Evolutionary conservation across 2,329 filamentous ascomycete genomes (phyloP).

Genomic region (Xylariaceae sp.): DNA sequence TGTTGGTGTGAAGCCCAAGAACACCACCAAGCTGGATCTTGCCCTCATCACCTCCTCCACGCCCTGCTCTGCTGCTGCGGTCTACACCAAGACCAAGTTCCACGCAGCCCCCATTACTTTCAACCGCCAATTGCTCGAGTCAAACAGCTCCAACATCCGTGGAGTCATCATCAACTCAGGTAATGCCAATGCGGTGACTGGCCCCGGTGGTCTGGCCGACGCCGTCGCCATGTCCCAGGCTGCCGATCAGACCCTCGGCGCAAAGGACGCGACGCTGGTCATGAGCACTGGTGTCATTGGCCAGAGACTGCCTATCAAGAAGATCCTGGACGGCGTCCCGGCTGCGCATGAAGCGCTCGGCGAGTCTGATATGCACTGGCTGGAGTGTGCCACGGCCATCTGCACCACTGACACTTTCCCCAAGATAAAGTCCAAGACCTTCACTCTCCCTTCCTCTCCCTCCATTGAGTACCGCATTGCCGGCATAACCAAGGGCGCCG

Average conservation of each 20-base stretch:
- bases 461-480: slow-evolving; percentile 74
- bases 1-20: slow-evolving; percentile 89
- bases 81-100: slow-evolving; percentile 98
- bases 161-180: slow-evolving; percentile 91
- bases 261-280: slow-evolving; percentile 64
- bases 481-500: slow-evolving; percentile 95
- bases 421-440: slow-evolving; percentile 81
- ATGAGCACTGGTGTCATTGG: slow-evolving; percentile 99
- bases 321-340: slow-evolving; percentile 80
- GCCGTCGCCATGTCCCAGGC: slow-evolving; percentile 75
- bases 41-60: slow-evolving; percentile 81
- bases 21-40: slow-evolving; percentile 86
- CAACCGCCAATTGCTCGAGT: slow-evolving; percentile 65
- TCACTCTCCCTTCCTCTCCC: slow-evolving; percentile 76
- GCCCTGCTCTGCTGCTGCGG: slow-evolving; percentile 81
- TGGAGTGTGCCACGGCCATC: slow-evolving; percentile 80
- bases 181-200: slow-evolving; percentile 95
- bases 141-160: slow-evolving; percentile 61
- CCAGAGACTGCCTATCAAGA: slow-evolving; percentile 88
- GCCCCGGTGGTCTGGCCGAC: slow-evolving; percentile 82
- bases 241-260: slow-evolving; percentile 60
- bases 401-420: slow-evolving; percentile 99
- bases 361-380: slow-evolving; percentile 76
- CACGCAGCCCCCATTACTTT: slow-evolving; percentile 92
- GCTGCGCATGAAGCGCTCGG: slow-evolving; percentile 67